Conservation (phyloP, 192 early-diverging fungal species). For the Coemansia sp. region DNA sequence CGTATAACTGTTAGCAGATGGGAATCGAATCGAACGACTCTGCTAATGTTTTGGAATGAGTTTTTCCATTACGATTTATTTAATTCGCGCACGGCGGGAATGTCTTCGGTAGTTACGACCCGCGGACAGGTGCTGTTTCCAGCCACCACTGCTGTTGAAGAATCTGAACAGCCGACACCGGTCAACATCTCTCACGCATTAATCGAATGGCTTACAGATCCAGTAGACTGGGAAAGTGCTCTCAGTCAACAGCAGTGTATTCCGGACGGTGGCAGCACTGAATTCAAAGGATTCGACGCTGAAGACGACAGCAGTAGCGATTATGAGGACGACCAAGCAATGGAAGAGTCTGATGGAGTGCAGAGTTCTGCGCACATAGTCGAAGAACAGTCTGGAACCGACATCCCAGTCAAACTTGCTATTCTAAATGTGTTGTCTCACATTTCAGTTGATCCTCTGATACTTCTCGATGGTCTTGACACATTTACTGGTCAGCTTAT, state of each 20-base stretch:
- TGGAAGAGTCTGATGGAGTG: neutral
- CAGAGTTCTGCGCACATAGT: neutral
- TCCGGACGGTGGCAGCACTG: slow-evolving; percentile 14
- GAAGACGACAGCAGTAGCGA: neutral
- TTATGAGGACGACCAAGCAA: neutral
- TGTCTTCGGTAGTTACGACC: slow-evolving; percentile 30
- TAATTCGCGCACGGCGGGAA: neutral
- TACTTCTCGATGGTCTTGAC: slow-evolving; percentile 18
- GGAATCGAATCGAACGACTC: slow-evolving; percentile 4
- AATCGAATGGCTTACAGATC: slow-evolving; percentile 33
- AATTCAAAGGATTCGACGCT: slow-evolving; percentile 28
- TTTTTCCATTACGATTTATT: slow-evolving; percentile 30
- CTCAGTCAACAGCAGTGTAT: slow-evolving; percentile 18
- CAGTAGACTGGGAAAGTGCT: slow-evolving; percentile 25
- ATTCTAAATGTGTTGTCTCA: slow-evolving; percentile 26
- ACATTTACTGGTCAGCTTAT: slow-evolving; percentile 17
- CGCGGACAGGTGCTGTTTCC: slow-evolving; percentile 46
- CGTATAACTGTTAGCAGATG: slow-evolving; percentile 27
- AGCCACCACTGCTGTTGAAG: neutral
- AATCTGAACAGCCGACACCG: neutral
- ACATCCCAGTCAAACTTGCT: slow-evolving; percentile 27
- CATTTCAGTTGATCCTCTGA: slow-evolving; percentile 18
- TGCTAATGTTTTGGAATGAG: slow-evolving; percentile 43
- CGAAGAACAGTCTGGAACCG: neutral
- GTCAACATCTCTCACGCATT: slow-evolving; percentile 17